Conservation (phyloP, 176 grass and related monocot species). For the Triticum monococcum region DNA sequence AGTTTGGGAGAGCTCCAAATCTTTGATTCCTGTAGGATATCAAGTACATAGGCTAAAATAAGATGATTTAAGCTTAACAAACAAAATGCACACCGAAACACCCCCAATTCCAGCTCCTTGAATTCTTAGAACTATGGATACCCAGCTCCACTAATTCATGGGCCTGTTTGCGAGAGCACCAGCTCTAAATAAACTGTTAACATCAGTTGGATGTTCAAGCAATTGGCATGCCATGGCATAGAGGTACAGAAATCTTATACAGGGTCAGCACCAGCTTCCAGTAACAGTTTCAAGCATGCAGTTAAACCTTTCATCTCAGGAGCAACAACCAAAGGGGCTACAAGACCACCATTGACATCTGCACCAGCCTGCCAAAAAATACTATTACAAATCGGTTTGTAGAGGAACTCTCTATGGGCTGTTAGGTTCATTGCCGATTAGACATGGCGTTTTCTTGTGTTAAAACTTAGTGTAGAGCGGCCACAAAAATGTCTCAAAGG, state of each 20-base stretch:
- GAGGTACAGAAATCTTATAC: slow-evolving; percentile 8
- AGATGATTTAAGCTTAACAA: background rate
- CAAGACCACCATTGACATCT: slow-evolving; percentile 21
- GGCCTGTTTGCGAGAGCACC: background rate
- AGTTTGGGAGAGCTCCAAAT: background rate
- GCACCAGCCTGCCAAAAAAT: slow-evolving; percentile 26
- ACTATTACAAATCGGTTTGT: background rate
- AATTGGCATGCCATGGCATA: background rate
- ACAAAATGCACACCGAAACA: background rate
- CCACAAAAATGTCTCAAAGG: background rate
- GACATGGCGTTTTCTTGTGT: background rate
- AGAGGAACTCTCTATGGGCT: background rate
- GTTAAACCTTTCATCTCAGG: background rate
- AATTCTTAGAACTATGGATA: background rate
- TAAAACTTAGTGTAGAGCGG: background rate
- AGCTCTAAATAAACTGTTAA: background rate
- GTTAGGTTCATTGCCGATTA: background rate
- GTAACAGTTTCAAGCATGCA: slow-evolving; percentile 22
- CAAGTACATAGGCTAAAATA: background rate
- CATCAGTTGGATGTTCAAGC: background rate
- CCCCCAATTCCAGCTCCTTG: background rate
- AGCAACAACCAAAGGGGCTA: slow-evolving; percentile 4
- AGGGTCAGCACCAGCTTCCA: background rate
- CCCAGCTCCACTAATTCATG: no score
- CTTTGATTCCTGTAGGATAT: background rate